Conservation (phyloP, 345 rosid genomes). For the Corymbia maculata region DNA sequence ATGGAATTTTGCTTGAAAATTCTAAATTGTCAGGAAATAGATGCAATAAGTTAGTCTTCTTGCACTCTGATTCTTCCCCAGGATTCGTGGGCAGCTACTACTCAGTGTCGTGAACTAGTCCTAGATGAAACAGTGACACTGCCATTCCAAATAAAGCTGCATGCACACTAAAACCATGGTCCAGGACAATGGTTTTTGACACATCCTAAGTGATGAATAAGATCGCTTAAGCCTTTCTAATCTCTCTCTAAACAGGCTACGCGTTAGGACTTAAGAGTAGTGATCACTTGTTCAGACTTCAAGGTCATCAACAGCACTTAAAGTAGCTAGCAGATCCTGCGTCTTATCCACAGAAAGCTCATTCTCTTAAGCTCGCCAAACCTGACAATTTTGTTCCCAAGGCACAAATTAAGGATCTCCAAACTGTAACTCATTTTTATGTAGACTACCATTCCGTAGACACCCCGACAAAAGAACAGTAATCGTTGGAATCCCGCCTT, state of each 20-base stretch:
- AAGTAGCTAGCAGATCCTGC: not conserved
- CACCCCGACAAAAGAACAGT: too few species aligned
- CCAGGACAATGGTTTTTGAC: not conserved
- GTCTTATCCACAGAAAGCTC: not conserved
- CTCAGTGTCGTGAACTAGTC: not conserved
- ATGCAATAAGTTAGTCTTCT: not conserved
- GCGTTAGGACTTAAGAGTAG: not conserved
- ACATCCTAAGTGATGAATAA: too few species aligned
- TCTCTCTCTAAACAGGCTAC: not conserved
- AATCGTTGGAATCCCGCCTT: too few species aligned
- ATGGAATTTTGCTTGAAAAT: not conserved
- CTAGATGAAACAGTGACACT: not conserved
- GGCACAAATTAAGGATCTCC: too few species aligned
- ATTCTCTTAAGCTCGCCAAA: not conserved
- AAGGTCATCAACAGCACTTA: not conserved
- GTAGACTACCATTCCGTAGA: too few species aligned
- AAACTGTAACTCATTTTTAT: too few species aligned
- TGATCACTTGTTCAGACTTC: not conserved
- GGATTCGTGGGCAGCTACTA: not conserved
- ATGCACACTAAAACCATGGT: too few species aligned
- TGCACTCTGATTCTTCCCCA: not conserved
- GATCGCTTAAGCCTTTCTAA: not conserved
- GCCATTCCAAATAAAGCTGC: not conserved
- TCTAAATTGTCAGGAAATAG: too few species aligned
- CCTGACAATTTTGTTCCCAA: not conserved